Percentiles rank a stretch among this genome's conserved stretches.
Conservation (phyloP, 176 grass and related monocot species). For the barley (Hordeum vulgare) region DNA sequence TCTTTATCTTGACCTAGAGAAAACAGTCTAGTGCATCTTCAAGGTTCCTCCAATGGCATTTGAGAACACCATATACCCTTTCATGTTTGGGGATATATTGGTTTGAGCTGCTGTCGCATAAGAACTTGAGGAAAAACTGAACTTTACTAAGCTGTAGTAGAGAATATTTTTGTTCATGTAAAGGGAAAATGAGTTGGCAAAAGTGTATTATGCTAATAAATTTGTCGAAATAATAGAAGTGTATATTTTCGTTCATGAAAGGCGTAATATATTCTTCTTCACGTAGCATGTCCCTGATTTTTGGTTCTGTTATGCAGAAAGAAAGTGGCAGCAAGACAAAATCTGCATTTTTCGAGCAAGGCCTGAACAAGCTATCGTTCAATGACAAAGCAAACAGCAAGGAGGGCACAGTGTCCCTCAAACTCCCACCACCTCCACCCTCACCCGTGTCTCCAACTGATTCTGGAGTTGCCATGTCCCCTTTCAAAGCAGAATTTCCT, state of each 20-base stretch:
- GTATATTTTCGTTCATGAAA: too few species aligned
- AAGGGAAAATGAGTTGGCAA: neutral
- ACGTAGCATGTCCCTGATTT: neutral
- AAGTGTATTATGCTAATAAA: neutral
- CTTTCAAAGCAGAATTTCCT: conserved; percentile 53
- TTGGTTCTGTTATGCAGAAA: conserved; percentile 43
- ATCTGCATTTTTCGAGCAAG: conserved; percentile 76
- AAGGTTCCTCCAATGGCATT: conserved; percentile 7
- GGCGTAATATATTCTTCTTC: neutral
- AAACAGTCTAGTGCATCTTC: neutral
- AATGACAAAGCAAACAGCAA: conserved; percentile 50
- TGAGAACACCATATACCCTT: neutral
- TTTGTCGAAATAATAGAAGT: too few species aligned
- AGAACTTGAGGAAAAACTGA: neutral
- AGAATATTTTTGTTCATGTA: neutral
- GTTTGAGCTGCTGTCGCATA: neutral
- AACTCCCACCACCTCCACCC: conserved; percentile 68
- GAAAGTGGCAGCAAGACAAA: conserved; percentile 33
- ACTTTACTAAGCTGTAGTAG: neutral
- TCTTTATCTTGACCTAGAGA: neutral
- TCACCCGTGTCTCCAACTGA: conserved; percentile 47
- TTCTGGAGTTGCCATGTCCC: conserved; percentile 29
- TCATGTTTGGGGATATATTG: neutral
- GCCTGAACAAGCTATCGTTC: conserved; percentile 65
- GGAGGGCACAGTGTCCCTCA: conserved; percentile 59